phyloP scores from a whole-genome alignment of 2,329 filamentous ascomycete genomes.

The Boeremia exigua region DNA sequence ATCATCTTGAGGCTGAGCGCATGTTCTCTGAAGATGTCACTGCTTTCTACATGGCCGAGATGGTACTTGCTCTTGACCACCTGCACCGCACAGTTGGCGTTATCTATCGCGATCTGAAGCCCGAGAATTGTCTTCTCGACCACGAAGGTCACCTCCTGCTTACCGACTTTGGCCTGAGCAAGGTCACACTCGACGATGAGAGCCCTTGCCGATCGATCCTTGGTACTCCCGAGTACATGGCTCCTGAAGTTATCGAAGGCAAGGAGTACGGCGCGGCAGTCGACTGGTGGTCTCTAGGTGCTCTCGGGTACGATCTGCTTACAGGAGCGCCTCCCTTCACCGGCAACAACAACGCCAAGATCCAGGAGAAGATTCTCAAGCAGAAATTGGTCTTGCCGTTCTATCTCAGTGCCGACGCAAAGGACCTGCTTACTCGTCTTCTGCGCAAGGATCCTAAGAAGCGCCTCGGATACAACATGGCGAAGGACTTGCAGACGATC shows the following conservation, averaged over 20 bases:
- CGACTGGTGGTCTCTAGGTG: constrained; percentile 98
- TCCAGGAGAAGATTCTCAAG: constrained; percentile 94
- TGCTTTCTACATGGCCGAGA: constrained; percentile 98
- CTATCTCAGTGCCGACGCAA: constrained; percentile 88
- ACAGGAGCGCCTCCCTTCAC: constrained; percentile 91
- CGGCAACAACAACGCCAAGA: constrained; percentile 90
- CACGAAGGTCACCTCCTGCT: constrained; percentile 88
- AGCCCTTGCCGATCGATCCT: constrained; percentile 85
- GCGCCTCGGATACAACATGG: constrained; percentile 85
- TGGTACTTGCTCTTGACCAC: constrained; percentile 92
- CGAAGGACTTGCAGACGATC: constrained; percentile 82
- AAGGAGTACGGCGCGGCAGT: constrained; percentile 92
- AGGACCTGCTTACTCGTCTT: constrained; percentile 88
- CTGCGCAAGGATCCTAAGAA: constrained; percentile 92
- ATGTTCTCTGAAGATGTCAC: constrained; percentile 92
- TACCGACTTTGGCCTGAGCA: constrained; percentile 96
- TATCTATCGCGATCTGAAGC: constrained; percentile 95
- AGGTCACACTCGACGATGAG: constrained; percentile 80
- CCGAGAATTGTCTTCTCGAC: constrained; percentile 95
- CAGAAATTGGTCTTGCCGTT: constrained; percentile 90
- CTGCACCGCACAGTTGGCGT: constrained; percentile 91
- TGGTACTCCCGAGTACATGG: constrained; percentile 98
- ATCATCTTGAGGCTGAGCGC: constrained; percentile 89
- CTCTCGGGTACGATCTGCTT: constrained; percentile 88
- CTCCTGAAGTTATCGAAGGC: constrained; percentile 88